Conservation (phyloP, 2,329 filamentous ascomycete genomes). For the Trichophyton rubrum region DNA sequence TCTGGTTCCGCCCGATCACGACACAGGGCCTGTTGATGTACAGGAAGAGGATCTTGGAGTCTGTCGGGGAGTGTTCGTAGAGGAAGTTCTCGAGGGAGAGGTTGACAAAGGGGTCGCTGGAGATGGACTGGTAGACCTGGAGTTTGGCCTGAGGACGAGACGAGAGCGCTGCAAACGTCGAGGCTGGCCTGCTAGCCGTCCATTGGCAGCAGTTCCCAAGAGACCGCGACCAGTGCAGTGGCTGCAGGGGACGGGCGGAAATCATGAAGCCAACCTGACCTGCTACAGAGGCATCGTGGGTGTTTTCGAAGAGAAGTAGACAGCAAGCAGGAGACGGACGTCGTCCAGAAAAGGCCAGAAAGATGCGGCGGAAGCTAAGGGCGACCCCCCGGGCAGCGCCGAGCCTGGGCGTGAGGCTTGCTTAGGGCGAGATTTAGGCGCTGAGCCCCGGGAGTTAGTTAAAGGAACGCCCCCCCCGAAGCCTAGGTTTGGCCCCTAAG, state of each 20-base stretch:
- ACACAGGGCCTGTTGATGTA: conserved; percentile 82
- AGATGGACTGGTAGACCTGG: conserved; percentile 61
- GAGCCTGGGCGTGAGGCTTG: background rate
- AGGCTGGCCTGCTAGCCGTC: background rate
- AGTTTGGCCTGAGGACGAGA: conserved; percentile 19
- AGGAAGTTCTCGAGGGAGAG: conserved; percentile 89
- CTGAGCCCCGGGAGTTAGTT: background rate
- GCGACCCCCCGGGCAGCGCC: background rate
- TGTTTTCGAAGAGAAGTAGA: too few relatives aligned
- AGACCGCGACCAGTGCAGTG: conserved; percentile 3
- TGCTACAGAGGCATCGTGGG: background rate
- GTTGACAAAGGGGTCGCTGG: conserved; percentile 69
- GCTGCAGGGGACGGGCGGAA: background rate
- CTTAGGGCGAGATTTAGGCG: background rate
- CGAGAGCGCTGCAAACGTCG: background rate
- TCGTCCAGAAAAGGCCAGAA: background rate
- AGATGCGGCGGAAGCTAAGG: background rate
- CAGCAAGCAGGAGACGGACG: background rate
- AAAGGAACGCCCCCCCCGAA: background rate
- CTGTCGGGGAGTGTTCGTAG: conserved; percentile 56
- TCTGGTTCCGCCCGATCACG: conserved; percentile 91
- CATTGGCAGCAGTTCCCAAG: background rate
- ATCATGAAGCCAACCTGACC: background rate
- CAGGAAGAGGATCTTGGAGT: conserved; percentile 69
- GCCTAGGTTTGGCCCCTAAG: background rate